These are phyloP conservation scores for Paramecium sexaurelia DNA, from an alignment of 73 alveolate species.

Conservation along the genomic window DNA sequence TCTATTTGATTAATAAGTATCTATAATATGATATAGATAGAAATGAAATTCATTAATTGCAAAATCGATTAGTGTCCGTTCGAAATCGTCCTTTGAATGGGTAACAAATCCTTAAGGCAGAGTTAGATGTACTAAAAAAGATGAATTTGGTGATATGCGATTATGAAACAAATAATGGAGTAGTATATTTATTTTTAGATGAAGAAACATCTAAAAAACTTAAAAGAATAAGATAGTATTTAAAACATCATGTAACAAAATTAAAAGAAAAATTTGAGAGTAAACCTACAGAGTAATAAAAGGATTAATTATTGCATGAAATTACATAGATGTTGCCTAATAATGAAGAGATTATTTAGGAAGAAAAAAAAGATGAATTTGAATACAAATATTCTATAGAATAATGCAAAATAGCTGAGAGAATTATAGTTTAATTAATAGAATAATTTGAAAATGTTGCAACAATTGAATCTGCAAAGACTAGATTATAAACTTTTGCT, in stretches of 20 bases:
- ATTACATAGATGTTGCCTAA: background rate
- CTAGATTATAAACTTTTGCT: slow-evolving; percentile 29
- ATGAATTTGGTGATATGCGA: background rate
- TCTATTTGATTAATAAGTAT: background rate
- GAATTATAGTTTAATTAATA: background rate
- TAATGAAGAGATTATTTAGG: background rate
- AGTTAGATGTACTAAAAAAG: background rate
- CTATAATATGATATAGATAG: background rate
- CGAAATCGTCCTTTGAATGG: slow-evolving; percentile 13
- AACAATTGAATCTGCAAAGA: background rate
- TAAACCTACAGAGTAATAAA: background rate
- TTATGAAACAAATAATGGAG: background rate
- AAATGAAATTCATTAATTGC: background rate
- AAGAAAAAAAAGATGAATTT: background rate
- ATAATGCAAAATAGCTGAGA: background rate
- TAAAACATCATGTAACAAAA: background rate
- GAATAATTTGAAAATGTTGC: background rate
- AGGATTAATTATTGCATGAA: background rate
- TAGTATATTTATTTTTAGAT: background rate
- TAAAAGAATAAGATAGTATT: background rate
- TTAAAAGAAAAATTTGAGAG: background rate
- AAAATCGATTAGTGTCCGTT: background rate
- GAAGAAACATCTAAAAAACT: background rate
- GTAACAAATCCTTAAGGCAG: background rate
- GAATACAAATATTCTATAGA: background rate